Conservation (phyloP, 768 basidiomycete species). For the Gloeostereum incarnatum region DNA sequence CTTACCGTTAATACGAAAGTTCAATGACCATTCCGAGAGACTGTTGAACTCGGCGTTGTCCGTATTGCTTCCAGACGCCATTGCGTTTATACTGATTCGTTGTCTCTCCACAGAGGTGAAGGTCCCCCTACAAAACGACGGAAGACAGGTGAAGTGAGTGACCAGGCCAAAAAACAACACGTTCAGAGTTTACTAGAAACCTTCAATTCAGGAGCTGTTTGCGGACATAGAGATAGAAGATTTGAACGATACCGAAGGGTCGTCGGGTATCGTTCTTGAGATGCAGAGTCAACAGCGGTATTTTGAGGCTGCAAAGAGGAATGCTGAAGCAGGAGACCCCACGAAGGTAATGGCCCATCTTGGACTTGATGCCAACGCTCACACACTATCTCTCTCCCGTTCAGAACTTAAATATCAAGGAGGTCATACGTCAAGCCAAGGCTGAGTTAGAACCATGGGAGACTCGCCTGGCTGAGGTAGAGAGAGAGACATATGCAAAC, state of each 20-base stretch:
- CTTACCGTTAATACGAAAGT: conserved; percentile 89
- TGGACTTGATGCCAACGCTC: background rate
- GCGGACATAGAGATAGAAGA: conserved; percentile 78
- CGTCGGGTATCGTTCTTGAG: conserved; percentile 68
- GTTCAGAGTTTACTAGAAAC: too few species aligned
- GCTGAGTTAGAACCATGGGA: conserved; percentile 49
- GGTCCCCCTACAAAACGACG: conserved; percentile 50
- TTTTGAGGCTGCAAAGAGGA: conserved; percentile 58
- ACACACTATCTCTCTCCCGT: too few species aligned
- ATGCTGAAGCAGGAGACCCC: conserved; percentile 17
- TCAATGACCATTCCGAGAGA: conserved; percentile 95
- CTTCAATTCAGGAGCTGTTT: conserved; percentile 22
- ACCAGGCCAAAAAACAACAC: too few species aligned
- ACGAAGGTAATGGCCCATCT: conserved; percentile 15
- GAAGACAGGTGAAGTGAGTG: conserved; percentile 36
- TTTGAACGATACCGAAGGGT: conserved; percentile 58
- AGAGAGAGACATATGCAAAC: background rate
- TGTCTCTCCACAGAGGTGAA: conserved; percentile 38
- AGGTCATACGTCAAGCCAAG: conserved; percentile 38
- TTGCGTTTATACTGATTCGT: conserved; percentile 4
- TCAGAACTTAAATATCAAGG: conserved; percentile 37
- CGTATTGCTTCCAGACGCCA: conserved; percentile 6
- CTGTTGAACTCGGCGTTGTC: conserved; percentile 76
- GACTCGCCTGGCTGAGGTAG: conserved; percentile 44
- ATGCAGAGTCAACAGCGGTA: conserved; percentile 83